Base-by-base conservation (phyloP, 768 basidiomycete genomes). In the Termitomyces sp. region DNA sequence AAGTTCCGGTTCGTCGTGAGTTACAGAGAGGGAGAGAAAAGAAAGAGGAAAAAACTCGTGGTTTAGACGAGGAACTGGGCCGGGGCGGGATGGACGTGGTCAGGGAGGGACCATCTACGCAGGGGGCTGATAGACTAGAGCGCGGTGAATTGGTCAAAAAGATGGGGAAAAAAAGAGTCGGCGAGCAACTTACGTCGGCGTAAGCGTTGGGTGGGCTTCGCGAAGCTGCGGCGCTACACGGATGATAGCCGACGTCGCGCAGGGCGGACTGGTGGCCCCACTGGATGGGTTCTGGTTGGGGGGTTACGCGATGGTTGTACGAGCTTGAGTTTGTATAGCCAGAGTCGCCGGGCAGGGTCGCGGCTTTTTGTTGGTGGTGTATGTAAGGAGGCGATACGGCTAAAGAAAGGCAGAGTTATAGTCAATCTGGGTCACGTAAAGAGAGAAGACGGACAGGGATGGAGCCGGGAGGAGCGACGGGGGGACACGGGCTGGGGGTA, bases 41-140 rank as follows among this genome's bases (percentile, higher is more conserved):
- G 13, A 2, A 43, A 22, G 5, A 12, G 10, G n/a, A n/a, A 0
- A 20, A 10, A 5, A 12, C n/a, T 24, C 43, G 46, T 6, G 14
- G 14, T 4, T 26, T 53, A 53, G 18, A 53, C 24, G 36, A 58
- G 45, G 10, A 53, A 58, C 7, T 46, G 51, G 57, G 58, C 54
- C 60, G 36, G 36, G 14, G 38, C 16, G 38, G 38, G 14, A 30
- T 50, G 56, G 8, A 24, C 38, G 14, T 61, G 57, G 22, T 61
- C 57, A 4, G 61, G 57, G 45, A 61, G 61, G 24, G 61, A 61
- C 61, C 61, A 61, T 6, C 61, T 54, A 18, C 61, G 61, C 7
- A 55, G 10, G 24, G 57, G 44, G 16, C 26, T 50, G 26, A 53
- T 40, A 3, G 56, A 44, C 56, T 57, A 12, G 47, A 32, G 8